Evolutionary conservation across 2,329 filamentous ascomycete genomes (phyloP).

Genomic region (Fusarium tupiense): DNA sequence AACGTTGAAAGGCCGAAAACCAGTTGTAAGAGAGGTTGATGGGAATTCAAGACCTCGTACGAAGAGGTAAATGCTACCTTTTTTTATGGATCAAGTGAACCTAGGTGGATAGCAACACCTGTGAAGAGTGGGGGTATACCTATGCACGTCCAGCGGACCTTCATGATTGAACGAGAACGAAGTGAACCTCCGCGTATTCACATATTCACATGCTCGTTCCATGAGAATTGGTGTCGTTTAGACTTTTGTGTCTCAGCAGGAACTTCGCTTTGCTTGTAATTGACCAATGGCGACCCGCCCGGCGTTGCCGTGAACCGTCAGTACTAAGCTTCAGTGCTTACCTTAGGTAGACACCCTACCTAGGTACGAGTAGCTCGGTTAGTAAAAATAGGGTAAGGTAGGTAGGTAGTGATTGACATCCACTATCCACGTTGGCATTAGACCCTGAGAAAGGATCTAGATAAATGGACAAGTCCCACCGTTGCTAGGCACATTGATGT

Average conservation of each 20-base stretch:
- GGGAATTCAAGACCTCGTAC: slow-evolving; percentile 8
- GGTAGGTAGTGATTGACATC: neutral
- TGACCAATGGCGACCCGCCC: neutral
- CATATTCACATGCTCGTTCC: neutral
- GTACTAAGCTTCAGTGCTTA: neutral
- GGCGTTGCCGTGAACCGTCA: neutral
- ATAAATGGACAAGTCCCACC: slow-evolving; percentile 25
- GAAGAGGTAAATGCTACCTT: slow-evolving; percentile 22
- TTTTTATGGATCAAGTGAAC: slow-evolving; percentile 11
- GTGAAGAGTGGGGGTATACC: neutral
- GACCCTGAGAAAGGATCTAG: slow-evolving; percentile 6
- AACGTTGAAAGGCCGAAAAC: neutral
- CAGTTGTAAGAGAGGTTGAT: slow-evolving; percentile 3
- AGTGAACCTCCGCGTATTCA: neutral
- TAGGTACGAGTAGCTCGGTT: neutral
- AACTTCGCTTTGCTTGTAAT: neutral
- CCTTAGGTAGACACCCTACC: neutral
- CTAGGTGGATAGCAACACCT: neutral
- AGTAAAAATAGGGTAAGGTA: too few species aligned
- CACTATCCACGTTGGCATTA: neutral
- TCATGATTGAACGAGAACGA: neutral
- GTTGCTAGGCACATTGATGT: slow-evolving; percentile 24
- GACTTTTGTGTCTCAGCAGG: neutral
- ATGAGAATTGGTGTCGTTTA: neutral
- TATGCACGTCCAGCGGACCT: neutral